phyloP scores from a whole-genome alignment of 1,284 basidiomycete genomes.

The Kwoniella shivajii region DNA sequence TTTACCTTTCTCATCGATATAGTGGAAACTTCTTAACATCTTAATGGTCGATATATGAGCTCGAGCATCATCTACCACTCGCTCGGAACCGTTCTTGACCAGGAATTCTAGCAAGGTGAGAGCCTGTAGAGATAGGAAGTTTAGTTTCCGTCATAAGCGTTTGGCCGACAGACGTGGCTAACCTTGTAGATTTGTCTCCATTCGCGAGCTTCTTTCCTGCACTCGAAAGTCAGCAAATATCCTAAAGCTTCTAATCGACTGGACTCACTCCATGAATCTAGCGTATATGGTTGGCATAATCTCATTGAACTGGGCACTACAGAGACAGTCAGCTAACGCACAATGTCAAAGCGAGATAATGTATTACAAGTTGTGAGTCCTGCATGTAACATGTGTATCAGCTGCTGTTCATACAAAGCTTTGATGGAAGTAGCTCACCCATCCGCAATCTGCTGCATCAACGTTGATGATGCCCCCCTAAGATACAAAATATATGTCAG shows the following conservation, averaged over 20 bases:
- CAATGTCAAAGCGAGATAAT: neutral
- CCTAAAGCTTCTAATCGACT: neutral
- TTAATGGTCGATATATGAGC: conserved; percentile 94
- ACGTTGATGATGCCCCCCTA: conserved; percentile 95
- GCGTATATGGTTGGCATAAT: conserved; percentile 98
- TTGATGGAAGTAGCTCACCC: conserved; percentile 63
- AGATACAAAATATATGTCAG: conserved; percentile 2
- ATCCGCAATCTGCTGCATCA: conserved; percentile 98
- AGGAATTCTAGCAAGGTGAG: conserved; percentile 93
- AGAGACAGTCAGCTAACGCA: neutral
- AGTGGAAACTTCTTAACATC: conserved; percentile 97
- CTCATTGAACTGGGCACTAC: conserved; percentile 96
- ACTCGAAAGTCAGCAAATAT: conserved; percentile 75
- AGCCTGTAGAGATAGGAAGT: conserved; percentile 61
- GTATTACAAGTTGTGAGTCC: conserved; percentile 49
- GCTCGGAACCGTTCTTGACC: conserved; percentile 96
- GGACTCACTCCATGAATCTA: conserved; percentile 90
- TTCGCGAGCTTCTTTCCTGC: conserved; percentile 87
- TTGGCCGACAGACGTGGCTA: conserved; percentile 3
- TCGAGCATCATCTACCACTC: conserved; percentile 95
- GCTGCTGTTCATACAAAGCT: neutral
- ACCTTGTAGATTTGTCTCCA: conserved; percentile 99
- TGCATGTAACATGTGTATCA: conserved; percentile 6
- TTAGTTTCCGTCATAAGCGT: too few relatives aligned
- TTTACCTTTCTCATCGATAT: conserved; percentile 98